A percentile compares a stretch with the other conserved stretches of the same genome.
These are phyloP conservation scores for Cystofilobasidium bisporidii DNA, from an alignment of 768 basidiomycete species.

Conservation along the genomic window DNA sequence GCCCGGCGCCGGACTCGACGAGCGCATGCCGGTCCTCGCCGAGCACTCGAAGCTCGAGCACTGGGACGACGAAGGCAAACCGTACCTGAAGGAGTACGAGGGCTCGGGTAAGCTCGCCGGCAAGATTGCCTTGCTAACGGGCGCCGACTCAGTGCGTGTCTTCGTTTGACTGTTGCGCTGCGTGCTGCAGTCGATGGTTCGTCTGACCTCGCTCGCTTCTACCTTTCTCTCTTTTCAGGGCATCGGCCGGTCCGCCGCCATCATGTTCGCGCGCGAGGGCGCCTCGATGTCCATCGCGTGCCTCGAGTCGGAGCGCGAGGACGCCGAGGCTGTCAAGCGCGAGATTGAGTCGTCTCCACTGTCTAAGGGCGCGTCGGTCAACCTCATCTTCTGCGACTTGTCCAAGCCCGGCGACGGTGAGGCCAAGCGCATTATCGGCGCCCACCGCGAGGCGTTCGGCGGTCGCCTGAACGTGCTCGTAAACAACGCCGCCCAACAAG, in stretches of 20 bases:
- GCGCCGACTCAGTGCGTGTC: constrained; percentile 27
- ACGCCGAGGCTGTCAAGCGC: constrained; percentile 48
- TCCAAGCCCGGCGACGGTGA: constrained; percentile 39
- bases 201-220: neutral
- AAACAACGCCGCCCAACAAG: constrained; percentile 45
- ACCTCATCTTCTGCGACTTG: constrained; percentile 42
- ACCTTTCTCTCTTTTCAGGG: constrained; percentile 13
- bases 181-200: neutral
- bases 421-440: constrained; percentile 46
- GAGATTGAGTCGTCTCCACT: constrained; percentile 45
- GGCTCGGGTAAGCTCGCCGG: constrained; percentile 47
- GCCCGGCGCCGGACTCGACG: constrained; percentile 17
- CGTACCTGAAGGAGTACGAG: constrained; percentile 42
- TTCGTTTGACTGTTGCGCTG: neutral
- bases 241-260: constrained; percentile 30
- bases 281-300: constrained; percentile 45
- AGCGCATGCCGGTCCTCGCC: neutral
- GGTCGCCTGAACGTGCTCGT: constrained; percentile 49
- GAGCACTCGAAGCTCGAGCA: constrained; percentile 23
- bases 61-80: constrained; percentile 21
- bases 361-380: constrained; percentile 35
- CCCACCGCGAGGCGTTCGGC: constrained; percentile 44
- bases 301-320: constrained; percentile 51
- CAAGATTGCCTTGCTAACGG: constrained; percentile 38
- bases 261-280: constrained; percentile 43